phyloP scores from a whole-genome alignment of 345 rosid species.

The Geranium brycei region DNA sequence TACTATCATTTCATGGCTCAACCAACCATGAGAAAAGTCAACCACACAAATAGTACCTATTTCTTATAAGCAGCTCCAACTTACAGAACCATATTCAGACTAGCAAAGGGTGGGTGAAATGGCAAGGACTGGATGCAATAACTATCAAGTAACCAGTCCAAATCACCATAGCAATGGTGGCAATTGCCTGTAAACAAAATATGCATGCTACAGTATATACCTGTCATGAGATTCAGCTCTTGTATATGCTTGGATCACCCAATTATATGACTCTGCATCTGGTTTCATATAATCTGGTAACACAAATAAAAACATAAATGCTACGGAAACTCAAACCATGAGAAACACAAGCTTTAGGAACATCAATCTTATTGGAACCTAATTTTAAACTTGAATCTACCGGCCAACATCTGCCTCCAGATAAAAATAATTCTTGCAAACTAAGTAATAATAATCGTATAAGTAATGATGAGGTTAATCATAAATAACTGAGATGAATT shows the following conservation, averaged over 20 bases:
- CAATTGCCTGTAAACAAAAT: no score
- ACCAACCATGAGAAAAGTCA: neutral
- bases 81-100: neutral
- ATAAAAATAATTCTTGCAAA: neutral
- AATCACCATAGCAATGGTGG: no score
- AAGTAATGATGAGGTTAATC: no score
- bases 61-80: neutral
- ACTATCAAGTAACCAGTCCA: no score
- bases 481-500: neutral
- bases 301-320: slow-evolving; percentile 10
- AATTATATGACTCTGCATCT: slow-evolving; percentile 83
- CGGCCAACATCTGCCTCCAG: neutral
- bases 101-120: no score
- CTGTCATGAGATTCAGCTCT: slow-evolving; percentile 94
- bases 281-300: slow-evolving; percentile 80
- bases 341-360: neutral
- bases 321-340: slow-evolving; percentile 4
- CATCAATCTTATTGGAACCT: neutral
- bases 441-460: neutral
- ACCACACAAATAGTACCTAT: neutral
- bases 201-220: slow-evolving; percentile 24
- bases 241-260: slow-evolving; percentile 96
- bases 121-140: no score
- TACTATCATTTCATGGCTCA: neutral
- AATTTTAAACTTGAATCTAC: neutral